phyloP scores from a whole-genome alignment of 2,329 filamentous ascomycete genomes.

The Fusarium tupiense region DNA sequence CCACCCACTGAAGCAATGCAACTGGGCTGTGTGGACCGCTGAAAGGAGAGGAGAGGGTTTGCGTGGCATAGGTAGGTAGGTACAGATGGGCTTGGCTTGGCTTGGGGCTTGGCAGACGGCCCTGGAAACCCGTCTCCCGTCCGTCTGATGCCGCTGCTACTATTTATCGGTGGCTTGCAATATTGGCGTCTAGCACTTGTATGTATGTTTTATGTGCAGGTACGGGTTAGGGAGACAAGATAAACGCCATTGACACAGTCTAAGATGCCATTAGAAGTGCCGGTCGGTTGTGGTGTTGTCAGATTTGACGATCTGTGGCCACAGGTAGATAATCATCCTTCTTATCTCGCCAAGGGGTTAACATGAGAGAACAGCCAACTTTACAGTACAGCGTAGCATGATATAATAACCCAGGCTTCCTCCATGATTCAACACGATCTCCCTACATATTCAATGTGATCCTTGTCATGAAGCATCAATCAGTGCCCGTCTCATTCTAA shows the following conservation, averaged over 20 bases:
- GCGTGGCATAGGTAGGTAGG: conserved; percentile 14
- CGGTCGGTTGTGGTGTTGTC: not conserved
- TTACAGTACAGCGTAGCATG: not conserved
- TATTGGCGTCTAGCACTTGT: conserved; percentile 13
- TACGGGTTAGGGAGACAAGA: not conserved
- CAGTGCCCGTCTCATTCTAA: conserved; percentile 19
- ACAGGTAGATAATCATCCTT: not conserved
- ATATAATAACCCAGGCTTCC: not conserved
- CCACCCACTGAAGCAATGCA: conserved; percentile 27
- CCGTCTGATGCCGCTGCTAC: not conserved
- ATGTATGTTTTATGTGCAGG: not conserved
- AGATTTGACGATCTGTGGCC: not conserved
- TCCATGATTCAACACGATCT: not conserved
- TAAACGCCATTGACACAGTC: conserved; percentile 1
- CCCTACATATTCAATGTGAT: not conserved
- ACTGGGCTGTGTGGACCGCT: conserved; percentile 7
- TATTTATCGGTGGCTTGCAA: conserved; percentile 17
- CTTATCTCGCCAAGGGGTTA: not conserved
- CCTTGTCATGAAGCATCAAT: conserved; percentile 19
- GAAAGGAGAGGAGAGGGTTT: conserved; percentile 19
- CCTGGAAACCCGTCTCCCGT: conserved; percentile 21
- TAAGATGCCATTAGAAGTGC: not conserved
- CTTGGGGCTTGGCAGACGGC: conserved; percentile 27
- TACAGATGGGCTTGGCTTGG: conserved; percentile 20
- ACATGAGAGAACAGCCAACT: not conserved